These are phyloP conservation scores for Martiniozyma asiatica DNA, from an alignment of 1,139 yeast species.

Conservation along the genomic window DNA sequence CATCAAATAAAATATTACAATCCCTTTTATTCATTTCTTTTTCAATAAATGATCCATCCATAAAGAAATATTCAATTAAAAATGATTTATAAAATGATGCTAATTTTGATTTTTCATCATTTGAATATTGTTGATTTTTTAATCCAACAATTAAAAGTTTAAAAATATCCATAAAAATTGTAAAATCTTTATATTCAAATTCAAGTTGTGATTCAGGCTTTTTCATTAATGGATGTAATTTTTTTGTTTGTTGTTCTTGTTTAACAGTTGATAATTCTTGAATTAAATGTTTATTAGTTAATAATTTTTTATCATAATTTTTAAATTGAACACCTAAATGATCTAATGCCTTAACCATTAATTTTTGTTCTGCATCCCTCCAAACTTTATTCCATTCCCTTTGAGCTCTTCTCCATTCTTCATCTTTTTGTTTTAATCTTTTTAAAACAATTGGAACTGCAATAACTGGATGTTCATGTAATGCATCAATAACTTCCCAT, in stretches of 20 bases:
- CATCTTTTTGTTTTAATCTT: constrained; percentile 92
- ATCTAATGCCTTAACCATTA: constrained; percentile 83
- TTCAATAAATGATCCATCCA: constrained; percentile 26
- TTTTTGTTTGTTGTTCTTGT: constrained; percentile 70
- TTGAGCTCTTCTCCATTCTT: constrained; percentile 97
- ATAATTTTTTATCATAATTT: constrained; percentile 85
- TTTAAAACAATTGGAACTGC: constrained; percentile 90
- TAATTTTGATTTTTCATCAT: constrained; percentile 70
- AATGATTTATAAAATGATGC: constrained; percentile 60
- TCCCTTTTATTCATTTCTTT: constrained; percentile 24
- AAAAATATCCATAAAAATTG: constrained; percentile 62
- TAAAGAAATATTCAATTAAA: constrained; percentile 54
- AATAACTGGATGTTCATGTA: constrained; percentile 88
- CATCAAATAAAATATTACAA: constrained; percentile 9
- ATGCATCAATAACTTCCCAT: constrained; percentile 87
- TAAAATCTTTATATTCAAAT: constrained; percentile 53
- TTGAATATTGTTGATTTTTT: constrained; percentile 62
- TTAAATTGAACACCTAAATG: constrained; percentile 93
- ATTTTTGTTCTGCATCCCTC: constrained; percentile 97
- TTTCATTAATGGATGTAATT: constrained; percentile 80
- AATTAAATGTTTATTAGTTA: constrained; percentile 81
- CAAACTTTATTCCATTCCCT: constrained; percentile 99
- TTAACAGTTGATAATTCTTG: constrained; percentile 89
- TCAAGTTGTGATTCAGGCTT: constrained; percentile 72
- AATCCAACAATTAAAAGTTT: constrained; percentile 61